Conservation (phyloP, 495 filamentous ascomycete species). For the Darksidea phi region DNA sequence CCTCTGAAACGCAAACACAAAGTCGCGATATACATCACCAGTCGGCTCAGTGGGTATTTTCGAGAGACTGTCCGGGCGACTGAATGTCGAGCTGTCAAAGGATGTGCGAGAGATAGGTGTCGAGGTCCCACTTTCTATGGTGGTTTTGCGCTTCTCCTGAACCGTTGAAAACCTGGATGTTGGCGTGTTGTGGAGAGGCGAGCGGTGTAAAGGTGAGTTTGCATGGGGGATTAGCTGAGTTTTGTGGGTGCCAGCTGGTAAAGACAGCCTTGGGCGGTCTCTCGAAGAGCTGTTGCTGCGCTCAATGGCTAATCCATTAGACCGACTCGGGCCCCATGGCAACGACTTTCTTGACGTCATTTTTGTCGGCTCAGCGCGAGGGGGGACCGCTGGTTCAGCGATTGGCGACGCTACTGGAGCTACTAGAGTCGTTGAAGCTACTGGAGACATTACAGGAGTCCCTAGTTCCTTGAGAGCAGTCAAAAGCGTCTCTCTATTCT, state of each 20-base stretch:
- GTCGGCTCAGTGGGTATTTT: neutral
- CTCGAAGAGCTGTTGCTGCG: neutral
- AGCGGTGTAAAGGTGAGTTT: too few relatives aligned
- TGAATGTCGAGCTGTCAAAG: neutral
- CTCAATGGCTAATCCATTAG: neutral
- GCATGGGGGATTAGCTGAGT: too few relatives aligned
- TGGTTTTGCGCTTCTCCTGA: too few relatives aligned
- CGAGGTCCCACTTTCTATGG: neutral
- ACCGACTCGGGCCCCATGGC: neutral
- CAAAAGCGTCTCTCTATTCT: slow-evolving; percentile 2
- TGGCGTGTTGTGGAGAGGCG: too few relatives aligned
- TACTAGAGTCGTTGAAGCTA: neutral
- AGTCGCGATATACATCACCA: slow-evolving; percentile 5
- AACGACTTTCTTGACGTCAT: neutral
- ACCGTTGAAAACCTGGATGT: too few relatives aligned
- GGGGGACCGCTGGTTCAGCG: neutral
- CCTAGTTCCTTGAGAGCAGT: slow-evolving; percentile 15
- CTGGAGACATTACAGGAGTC: neutral
- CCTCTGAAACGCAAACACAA: neutral
- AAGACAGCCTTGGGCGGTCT: neutral
- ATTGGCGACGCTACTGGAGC: neutral
- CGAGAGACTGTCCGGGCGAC: neutral
- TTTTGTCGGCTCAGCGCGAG: neutral
- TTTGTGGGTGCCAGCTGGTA: neutral
- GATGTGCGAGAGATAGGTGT: neutral